Evolutionary conservation across 257 asterid genomes (phyloP), one percentile per base, ranked within the genome.

Genomic region (Mentha longifolia): DNA sequence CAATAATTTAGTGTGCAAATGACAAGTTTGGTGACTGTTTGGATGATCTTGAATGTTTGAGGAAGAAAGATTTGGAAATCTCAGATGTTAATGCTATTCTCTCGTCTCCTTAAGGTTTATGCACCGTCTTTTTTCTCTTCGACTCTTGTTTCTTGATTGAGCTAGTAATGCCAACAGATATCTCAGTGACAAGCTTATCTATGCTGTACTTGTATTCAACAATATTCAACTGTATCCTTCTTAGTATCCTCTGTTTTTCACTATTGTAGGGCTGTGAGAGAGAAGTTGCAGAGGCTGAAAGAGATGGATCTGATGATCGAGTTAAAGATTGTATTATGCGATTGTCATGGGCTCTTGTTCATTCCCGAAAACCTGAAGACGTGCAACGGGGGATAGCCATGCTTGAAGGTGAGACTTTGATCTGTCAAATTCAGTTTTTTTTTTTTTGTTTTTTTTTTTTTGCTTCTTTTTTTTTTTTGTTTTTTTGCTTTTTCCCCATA

Each of bases 281-380:
- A 77, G 94, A 84, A 77, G 85, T 85, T 73, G 88, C 84, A 9
- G 94, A 88, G 68, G 88, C 87, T 68, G 62, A 63, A 5, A 83
- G 74, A 15, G 89, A 71, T 6, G 85, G 41, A 56, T 73, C 85
- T 7, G 86, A 78, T 52, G 94, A 84, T 10, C 71, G 75, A 22
- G 74, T 73, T 67, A 80, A 68, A 65, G 95, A 89, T 64, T 74
- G 90, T 67, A 83, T 89, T 25, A 83, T 89, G 97, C 82, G 96
- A 19, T 73, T 91, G 74, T 89, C 95, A 16, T 91, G 97, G 97
- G 95, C 93, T 63, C 90, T 91, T 67, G 90, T 84, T 65, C 97
- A 91, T 81, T 87, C 95, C 43, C 84, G 74, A 65, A 75, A 76
- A 70, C 86, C 85, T 37, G 92, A 83, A 61, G 91, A 91, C 61